Conservation (phyloP, 2,329 filamentous ascomycete species). For the Aspergillus sergii region DNA sequence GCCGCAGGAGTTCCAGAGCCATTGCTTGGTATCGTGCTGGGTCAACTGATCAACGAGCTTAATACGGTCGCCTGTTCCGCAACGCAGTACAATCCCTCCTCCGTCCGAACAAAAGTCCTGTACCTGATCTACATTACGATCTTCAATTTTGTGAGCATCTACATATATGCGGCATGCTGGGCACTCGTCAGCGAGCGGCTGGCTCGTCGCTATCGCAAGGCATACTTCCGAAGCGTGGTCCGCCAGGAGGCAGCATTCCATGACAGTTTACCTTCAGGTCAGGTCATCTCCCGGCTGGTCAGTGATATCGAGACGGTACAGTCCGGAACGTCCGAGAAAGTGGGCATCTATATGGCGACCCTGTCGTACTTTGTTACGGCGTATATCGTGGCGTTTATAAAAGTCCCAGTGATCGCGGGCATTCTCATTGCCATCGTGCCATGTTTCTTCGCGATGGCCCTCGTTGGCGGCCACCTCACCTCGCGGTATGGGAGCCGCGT, state of each 20-base stretch:
- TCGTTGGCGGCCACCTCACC: conserved; percentile 58
- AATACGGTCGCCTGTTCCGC: not conserved
- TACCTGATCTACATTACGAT: not conserved
- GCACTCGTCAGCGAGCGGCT: conserved; percentile 65
- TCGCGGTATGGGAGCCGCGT: conserved; percentile 52
- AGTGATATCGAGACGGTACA: conserved; percentile 68
- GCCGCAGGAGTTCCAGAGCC: conserved; percentile 3
- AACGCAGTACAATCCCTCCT: not conserved
- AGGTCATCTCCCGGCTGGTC: conserved; percentile 65
- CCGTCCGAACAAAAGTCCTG: conserved; percentile 12
- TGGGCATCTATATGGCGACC: conserved; percentile 64
- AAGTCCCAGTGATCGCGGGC: conserved; percentile 62
- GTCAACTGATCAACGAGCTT: conserved; percentile 7
- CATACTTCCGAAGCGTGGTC: conserved; percentile 62
- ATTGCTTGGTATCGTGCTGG: conserved; percentile 2
- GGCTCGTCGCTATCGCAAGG: conserved; percentile 62
- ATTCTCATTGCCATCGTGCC: conserved; percentile 67
- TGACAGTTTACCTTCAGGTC: conserved; percentile 62
- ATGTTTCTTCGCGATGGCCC: conserved; percentile 61
- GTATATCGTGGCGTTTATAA: conserved; percentile 68
- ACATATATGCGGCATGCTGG: conserved; percentile 66
- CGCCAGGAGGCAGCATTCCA: conserved; percentile 67
- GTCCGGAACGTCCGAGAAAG: conserved; percentile 70
- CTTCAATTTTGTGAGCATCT: conserved; percentile 47
- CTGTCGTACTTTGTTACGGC: conserved; percentile 69